Percentiles rank a stretch among this genome's conserved stretches.
phyloP scores from a whole-genome alignment of 352 stramenopile genomes.

The Pythium insidiosum region DNA sequence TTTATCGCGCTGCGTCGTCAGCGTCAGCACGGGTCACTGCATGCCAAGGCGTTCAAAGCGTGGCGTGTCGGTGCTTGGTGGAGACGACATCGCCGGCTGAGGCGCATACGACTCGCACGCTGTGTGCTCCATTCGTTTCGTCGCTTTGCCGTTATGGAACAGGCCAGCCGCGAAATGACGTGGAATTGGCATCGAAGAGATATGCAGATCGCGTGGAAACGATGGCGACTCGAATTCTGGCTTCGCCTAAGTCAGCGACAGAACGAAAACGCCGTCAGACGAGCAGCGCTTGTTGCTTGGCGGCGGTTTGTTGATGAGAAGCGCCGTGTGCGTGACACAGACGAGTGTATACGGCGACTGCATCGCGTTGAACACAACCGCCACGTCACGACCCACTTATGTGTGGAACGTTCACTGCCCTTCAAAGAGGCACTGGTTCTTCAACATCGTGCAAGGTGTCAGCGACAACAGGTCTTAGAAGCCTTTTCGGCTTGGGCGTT shows the following conservation, averaged over 20 bases:
- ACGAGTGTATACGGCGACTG: too few species aligned
- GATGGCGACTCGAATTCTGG: slow-evolving; percentile 14
- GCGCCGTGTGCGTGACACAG: background rate
- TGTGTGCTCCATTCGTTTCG: too few species aligned
- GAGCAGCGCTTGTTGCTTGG: slow-evolving; percentile 4
- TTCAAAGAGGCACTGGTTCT: slow-evolving; percentile 8
- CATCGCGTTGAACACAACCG: too few species aligned
- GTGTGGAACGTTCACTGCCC: too few species aligned
- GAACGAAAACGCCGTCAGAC: background rate
- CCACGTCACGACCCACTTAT: background rate
- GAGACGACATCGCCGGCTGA: too few species aligned
- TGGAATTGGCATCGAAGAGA: background rate
- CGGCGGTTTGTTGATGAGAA: background rate
- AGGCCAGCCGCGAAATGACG: background rate
- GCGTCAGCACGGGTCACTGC: background rate
- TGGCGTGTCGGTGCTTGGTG: too few species aligned
- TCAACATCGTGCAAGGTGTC: background rate
- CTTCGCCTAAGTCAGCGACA: background rate
- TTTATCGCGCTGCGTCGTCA: slow-evolving; percentile 4
- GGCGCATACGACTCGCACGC: too few species aligned
- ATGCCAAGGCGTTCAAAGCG: background rate
- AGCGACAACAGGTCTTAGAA: background rate
- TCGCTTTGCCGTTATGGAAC: background rate
- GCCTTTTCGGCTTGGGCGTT: slow-evolving; percentile 8
- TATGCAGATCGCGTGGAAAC: background rate